Base-by-base conservation (phyloP, 202 grass and related monocot species). In the Panicum hallii region DNA sequence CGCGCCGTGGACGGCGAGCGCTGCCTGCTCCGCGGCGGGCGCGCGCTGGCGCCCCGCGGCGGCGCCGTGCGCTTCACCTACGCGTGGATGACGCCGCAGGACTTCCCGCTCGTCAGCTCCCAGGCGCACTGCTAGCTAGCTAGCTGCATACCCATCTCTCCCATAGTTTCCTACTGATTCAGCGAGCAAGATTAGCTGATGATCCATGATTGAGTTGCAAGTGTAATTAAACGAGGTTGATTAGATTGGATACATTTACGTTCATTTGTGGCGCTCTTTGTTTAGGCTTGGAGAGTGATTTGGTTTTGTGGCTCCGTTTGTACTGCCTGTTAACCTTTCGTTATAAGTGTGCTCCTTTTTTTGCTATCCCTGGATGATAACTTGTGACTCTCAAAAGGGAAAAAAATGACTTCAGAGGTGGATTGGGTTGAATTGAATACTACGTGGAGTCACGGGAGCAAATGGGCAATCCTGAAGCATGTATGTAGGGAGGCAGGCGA, bases 61-160 rank as follows among this genome's bases (percentile, higher is more conserved):
- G 85, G 66, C 15, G 61, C 75, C 4, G 68, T 97, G 60, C 75
- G 81, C 2, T 97, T 97, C 90, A 97, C 69, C 26, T 94, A 97
- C 54, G 92, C 95, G 1, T 97, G 94, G 94, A 97, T 89, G 94
- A 97, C 94, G 67, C 94, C 92, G 6, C 87, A 86, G 53, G 92
- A 97, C 85, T 97, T 97, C 66, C 88, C 92, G 13, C 81, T 97
- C 60, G 0, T 97, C 87, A 92, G 92, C 88, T 71, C 94, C 0
- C 63, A 79, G 11, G 8, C 70, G 4, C 92, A 81, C 69, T 97
- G 94, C 15, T 5, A 13, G 47, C 48, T 15, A 50, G 3, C 64
- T 41, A 68, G 36, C 36, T 38, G 36, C 36, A 4, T 38, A 38
- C 36, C 36, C 36, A 38, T 38, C 36, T 38, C 17, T 52, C 49